Evolutionary conservation across 306 rosid species (phyloP).

Genomic region (Cicer cuneatum): DNA sequence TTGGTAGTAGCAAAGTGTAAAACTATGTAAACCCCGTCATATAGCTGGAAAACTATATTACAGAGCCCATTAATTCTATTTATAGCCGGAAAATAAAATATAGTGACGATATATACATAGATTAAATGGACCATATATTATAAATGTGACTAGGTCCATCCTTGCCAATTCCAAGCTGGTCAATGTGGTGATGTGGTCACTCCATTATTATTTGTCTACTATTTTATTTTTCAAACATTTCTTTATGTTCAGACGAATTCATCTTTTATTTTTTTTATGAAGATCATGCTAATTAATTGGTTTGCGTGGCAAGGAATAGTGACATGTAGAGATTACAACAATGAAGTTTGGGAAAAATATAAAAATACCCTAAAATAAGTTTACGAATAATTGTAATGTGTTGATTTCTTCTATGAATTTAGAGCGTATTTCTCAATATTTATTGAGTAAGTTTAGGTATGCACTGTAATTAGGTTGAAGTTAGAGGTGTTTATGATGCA

Average conservation of each 20-base stretch:
- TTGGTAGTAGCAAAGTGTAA: constrained; percentile 5
- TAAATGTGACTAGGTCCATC: neutral
- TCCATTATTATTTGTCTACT: neutral
- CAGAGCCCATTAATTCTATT: neutral
- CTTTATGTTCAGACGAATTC: neutral
- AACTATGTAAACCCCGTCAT: constrained; percentile 17
- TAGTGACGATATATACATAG: neutral
- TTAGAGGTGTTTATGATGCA: too few relatives aligned
- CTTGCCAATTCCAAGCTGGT: neutral
- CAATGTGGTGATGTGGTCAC: neutral
- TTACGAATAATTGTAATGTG: too few relatives aligned
- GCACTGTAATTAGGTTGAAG: too few relatives aligned
- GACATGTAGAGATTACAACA: too few relatives aligned
- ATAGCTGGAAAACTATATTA: constrained; percentile 16
- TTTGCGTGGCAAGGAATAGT: too few relatives aligned
- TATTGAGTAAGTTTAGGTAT: too few relatives aligned
- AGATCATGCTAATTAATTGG: too few relatives aligned
- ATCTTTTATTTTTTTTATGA: too few relatives aligned
- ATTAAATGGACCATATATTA: neutral
- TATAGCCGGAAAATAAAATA: neutral
- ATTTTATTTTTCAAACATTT: neutral
- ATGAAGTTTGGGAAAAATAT: too few relatives aligned
- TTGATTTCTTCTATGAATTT: too few relatives aligned
- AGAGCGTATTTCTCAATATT: too few relatives aligned
- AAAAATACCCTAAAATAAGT: too few relatives aligned